Conservation (phyloP, 495 filamentous ascomycete species). For the Penicillium robsamsonii region DNA sequence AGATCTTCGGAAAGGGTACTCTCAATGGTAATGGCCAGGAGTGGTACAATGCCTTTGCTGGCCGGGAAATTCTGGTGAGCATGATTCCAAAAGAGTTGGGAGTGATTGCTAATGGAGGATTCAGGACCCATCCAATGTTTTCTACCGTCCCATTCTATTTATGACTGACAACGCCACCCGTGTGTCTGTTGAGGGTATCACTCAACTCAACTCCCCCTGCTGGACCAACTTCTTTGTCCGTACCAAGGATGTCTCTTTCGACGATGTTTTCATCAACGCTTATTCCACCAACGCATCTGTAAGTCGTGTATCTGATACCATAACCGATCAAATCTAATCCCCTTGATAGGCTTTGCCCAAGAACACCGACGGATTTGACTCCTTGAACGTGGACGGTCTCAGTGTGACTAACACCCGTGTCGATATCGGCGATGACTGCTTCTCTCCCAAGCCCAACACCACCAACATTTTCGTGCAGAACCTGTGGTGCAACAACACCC, state of each 20-base stretch:
- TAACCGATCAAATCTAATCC: neutral
- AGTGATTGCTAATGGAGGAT: neutral
- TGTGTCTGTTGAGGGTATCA: constrained; percentile 53
- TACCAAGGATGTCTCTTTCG: constrained; percentile 51
- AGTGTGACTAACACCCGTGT: constrained; percentile 50
- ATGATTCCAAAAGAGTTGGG: neutral
- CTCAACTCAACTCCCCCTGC: constrained; percentile 56
- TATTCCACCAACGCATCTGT: constrained; percentile 51
- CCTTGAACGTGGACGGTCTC: constrained; percentile 48
- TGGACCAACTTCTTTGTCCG: constrained; percentile 59
- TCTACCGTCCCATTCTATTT: constrained; percentile 56
- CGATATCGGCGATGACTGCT: constrained; percentile 59
- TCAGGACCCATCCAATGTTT: constrained; percentile 50
- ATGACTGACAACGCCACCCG: constrained; percentile 56
- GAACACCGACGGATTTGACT: constrained; percentile 61
- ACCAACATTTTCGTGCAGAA: constrained; percentile 56
- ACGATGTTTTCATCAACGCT: constrained; percentile 53
- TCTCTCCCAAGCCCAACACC: constrained; percentile 58
- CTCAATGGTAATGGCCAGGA: constrained; percentile 56
- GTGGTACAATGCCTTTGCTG: constrained; percentile 51
- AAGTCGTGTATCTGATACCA: neutral
- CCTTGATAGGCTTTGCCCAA: constrained; percentile 42
- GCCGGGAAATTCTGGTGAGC: constrained; percentile 43
- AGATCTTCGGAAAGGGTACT: constrained; percentile 52
- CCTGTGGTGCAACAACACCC: constrained; percentile 57